Percentiles rank a stretch among this genome's conserved stretches.
phyloP scores from a whole-genome alignment of 179 eudicot species.

The Spergularia azorica region DNA sequence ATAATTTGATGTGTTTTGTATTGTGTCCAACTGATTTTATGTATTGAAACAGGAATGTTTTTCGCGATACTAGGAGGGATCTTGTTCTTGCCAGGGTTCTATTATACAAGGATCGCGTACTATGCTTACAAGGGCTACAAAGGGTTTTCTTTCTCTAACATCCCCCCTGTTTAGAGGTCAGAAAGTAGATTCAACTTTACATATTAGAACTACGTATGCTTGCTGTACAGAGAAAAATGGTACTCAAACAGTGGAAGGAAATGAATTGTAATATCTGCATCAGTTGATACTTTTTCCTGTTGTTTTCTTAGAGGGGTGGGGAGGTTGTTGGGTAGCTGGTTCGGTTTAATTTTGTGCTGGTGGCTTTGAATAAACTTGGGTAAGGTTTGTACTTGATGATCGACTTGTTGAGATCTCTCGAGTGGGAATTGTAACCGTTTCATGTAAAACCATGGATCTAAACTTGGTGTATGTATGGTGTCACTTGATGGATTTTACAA shows the following conservation, averaged over 20 bases:
- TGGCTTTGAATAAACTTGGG: conserved; percentile 21
- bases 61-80: conserved; percentile 82
- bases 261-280: conserved; percentile 21
- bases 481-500: conserved; percentile 11
- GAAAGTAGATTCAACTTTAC: conserved; percentile 27
- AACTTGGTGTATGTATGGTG: conserved; percentile 1
- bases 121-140: conserved; percentile 97
- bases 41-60: conserved; percentile 61
- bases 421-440: conserved; percentile 20
- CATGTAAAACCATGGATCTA: conserved; percentile 23
- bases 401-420: conserved; percentile 23
- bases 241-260: not conserved
- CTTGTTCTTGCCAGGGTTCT: conserved; percentile 92
- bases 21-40: not conserved
- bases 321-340: conserved; percentile 13
- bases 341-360: conserved; percentile 13
- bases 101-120: conserved; percentile 94
- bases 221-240: conserved; percentile 31
- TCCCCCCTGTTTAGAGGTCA: conserved; percentile 78
- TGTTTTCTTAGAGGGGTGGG: not conserved
- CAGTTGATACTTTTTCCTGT: conserved; percentile 1
- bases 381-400: conserved; percentile 16
- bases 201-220: conserved; percentile 19
- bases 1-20: too few relatives aligned
- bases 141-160: conserved; percentile 92